Percentiles rank a stretch among this genome's conserved stretches.
Conservation (phyloP, 2,329 filamentous ascomycete genomes). For the Decorospora gaudefroyi region DNA sequence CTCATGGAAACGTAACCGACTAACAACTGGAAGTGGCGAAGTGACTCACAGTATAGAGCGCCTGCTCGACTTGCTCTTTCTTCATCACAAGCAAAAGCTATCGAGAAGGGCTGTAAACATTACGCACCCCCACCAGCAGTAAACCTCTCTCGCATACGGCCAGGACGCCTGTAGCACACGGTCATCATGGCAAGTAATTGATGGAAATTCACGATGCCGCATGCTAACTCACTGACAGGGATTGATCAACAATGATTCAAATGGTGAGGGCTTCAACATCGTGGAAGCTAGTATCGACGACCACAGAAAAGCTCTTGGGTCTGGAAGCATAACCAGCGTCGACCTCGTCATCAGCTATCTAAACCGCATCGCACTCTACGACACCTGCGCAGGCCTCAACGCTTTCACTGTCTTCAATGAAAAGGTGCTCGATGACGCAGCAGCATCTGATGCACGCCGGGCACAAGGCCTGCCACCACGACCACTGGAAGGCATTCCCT, state of each 20-base stretch:
- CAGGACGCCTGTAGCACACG: too few relatives aligned
- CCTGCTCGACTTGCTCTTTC: background rate
- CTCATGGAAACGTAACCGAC: slow-evolving; percentile 22
- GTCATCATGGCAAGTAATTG: too few relatives aligned
- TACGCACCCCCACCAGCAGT: too few relatives aligned
- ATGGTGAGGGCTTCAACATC: slow-evolving; percentile 34
- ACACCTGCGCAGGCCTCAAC: slow-evolving; percentile 52
- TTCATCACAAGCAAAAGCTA: background rate
- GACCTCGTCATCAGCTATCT: slow-evolving; percentile 55
- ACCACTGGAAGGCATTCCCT: slow-evolving; percentile 61
- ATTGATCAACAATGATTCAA: background rate
- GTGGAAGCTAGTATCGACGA: slow-evolving; percentile 57
- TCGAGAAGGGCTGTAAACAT: too few relatives aligned
- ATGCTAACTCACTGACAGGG: background rate
- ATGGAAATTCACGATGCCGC: too few relatives aligned
- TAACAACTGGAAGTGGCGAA: slow-evolving; percentile 22
- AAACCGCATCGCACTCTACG: slow-evolving; percentile 55
- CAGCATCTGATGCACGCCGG: slow-evolving; percentile 54
- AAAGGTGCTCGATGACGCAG: slow-evolving; percentile 54
- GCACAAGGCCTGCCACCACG: slow-evolving; percentile 44
- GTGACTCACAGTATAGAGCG: slow-evolving; percentile 1
- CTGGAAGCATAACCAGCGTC: slow-evolving; percentile 51
- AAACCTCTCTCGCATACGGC: too few relatives aligned
- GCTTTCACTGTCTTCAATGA: slow-evolving; percentile 57
- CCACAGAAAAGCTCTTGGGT: slow-evolving; percentile 50